phyloP scores from a whole-genome alignment of 164 flowering plant species.

The Taxillus chinensis region DNA sequence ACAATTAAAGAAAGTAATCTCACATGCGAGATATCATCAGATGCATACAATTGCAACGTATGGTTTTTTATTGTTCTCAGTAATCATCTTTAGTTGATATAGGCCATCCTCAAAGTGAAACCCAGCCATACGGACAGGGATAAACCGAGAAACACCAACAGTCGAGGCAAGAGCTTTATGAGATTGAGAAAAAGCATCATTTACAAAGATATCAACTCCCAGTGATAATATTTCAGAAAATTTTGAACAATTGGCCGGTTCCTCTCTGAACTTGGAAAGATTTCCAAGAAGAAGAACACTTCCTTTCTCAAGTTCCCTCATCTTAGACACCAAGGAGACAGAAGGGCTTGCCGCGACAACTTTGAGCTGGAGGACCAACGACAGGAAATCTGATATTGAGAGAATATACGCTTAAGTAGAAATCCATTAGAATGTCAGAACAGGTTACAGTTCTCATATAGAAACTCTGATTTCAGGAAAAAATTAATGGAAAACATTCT shows the following conservation, averaged over 20 bases:
- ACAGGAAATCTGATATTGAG: constrained; percentile 49
- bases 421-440: constrained; percentile 2
- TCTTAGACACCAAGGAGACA: constrained; percentile 12
- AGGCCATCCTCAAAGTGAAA: constrained; percentile 65
- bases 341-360: constrained; percentile 37
- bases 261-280: constrained; percentile 50
- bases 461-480: neutral
- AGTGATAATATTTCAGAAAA: constrained; percentile 49
- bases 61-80: constrained; percentile 28
- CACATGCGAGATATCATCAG: neutral
- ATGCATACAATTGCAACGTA: constrained; percentile 60
- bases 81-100: constrained; percentile 31
- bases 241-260: constrained; percentile 47
- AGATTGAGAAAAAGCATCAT: constrained; percentile 68
- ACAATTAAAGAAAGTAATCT: neutral
- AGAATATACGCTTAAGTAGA: constrained; percentile 9
- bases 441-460: neutral
- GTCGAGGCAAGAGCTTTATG: constrained; percentile 86
- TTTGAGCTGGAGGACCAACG: constrained; percentile 44
- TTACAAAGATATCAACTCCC: constrained; percentile 78
- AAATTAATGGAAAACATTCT: neutral
- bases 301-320: constrained; percentile 18
- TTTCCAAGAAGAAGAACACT: constrained; percentile 54
- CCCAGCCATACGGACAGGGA: constrained; percentile 64
- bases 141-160: constrained; percentile 64